Percentiles rank a stretch among this genome's conserved stretches.
These are phyloP conservation scores for Kickxella alabastrina DNA, from an alignment of 192 early-diverging fungal genomes.

Conservation along the genomic window DNA sequence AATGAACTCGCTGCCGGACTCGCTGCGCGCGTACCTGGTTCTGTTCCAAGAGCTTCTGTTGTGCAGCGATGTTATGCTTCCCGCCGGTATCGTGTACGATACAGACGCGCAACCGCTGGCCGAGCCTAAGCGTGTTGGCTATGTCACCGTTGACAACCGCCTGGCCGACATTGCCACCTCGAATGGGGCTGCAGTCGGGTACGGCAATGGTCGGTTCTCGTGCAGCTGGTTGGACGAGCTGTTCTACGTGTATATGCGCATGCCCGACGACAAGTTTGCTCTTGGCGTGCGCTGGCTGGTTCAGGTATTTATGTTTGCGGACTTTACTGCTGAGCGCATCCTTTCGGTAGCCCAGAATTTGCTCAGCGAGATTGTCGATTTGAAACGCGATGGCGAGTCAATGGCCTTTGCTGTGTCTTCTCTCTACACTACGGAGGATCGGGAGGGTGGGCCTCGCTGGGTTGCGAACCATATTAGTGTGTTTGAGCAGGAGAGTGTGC, in stretches of 20 bases:
- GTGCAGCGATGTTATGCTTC: constrained; percentile 52
- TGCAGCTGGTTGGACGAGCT: constrained; percentile 56
- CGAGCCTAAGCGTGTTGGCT: constrained; percentile 11
- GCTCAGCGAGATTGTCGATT: constrained; percentile 58
- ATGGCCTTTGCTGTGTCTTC: constrained; percentile 53
- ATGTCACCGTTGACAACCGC: constrained; percentile 36
- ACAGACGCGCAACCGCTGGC: constrained; percentile 1
- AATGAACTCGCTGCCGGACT: constrained; percentile 50
- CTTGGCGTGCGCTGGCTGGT: constrained; percentile 50
- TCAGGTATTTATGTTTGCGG: constrained; percentile 58
- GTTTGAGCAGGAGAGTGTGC: constrained; percentile 65
- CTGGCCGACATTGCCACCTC: constrained; percentile 51
- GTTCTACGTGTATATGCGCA: constrained; percentile 53
- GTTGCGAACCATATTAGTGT: constrained; percentile 62
- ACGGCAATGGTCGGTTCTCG: constrained; percentile 45
- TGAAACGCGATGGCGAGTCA: constrained; percentile 61
- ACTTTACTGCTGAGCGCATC: constrained; percentile 68
- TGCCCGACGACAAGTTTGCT: constrained; percentile 18
- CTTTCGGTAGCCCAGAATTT: constrained; percentile 67
- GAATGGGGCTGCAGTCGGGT: constrained; percentile 47
- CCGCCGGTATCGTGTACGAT: constrained; percentile 44
- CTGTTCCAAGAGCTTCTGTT: constrained; percentile 79
- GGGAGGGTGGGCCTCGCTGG: constrained; percentile 34
- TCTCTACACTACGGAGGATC: constrained; percentile 41
- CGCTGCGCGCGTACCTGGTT: constrained; percentile 64